A percentile compares a stretch with the other conserved stretches of the same genome.
Evolutionary conservation across 1,284 basidiomycete species (phyloP).

Genomic region (Heterobasidion parviporum): DNA sequence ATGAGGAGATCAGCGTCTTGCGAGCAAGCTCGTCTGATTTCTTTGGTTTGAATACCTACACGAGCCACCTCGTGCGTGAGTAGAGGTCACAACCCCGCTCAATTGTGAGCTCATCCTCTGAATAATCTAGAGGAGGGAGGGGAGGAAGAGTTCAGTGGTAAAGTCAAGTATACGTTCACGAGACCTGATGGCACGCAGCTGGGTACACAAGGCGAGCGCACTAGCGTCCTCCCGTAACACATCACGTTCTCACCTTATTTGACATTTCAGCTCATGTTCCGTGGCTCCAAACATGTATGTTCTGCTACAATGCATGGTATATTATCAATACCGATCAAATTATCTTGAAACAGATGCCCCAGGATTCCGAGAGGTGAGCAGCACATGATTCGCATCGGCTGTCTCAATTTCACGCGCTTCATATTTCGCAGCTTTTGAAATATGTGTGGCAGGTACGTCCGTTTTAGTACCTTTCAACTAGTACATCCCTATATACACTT

Average conservation of each 20-base stretch:
- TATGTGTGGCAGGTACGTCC: conserved; percentile 26
- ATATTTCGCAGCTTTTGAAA: conserved; percentile 21
- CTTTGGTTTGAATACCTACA: conserved; percentile 41
- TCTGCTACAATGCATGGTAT: background rate
- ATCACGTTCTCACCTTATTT: background rate
- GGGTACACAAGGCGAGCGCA: conserved; percentile 25
- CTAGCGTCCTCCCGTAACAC: too few relatives aligned
- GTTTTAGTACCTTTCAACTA: background rate
- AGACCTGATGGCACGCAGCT: conserved; percentile 34
- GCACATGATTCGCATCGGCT: background rate
- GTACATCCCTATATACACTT: conserved; percentile 1
- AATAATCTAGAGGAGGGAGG: conserved; percentile 24
- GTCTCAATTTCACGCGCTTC: background rate
- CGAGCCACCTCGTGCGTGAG: conserved; percentile 38
- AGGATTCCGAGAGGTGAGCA: conserved; percentile 11
- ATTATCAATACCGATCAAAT: background rate
- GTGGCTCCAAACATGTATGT: conserved; percentile 4
- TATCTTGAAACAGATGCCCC: conserved; percentile 6
- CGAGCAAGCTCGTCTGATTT: conserved; percentile 35
- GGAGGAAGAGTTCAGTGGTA: conserved; percentile 35
- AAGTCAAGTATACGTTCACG: conserved; percentile 29
- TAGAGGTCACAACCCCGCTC: conserved; percentile 5
- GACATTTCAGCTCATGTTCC: background rate
- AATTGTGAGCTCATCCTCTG: conserved; percentile 9
- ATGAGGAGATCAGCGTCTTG: conserved; percentile 37